Conservation (phyloP, 2,329 filamentous ascomycete genomes). For the Penicillium sp. region DNA sequence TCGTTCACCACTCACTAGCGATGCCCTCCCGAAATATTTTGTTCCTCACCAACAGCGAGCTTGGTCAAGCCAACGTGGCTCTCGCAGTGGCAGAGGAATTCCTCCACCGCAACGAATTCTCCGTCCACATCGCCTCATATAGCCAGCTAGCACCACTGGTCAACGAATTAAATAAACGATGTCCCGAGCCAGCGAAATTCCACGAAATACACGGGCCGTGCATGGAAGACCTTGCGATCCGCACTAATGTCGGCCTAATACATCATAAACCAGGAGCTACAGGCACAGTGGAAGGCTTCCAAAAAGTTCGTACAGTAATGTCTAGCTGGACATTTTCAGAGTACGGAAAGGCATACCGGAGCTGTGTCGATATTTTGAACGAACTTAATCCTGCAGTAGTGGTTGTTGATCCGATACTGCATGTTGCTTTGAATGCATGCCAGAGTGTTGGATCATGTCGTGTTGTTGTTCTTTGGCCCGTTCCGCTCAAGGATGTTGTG, state of each 20-base stretch:
- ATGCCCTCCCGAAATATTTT: slow-evolving; percentile 29
- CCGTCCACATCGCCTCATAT: slow-evolving; percentile 51
- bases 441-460: slow-evolving; percentile 34
- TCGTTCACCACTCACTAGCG: neutral
- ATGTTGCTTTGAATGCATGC: slow-evolving; percentile 47
- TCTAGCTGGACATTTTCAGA: slow-evolving; percentile 41
- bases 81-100: slow-evolving; percentile 47
- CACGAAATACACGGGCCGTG: slow-evolving; percentile 37
- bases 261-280: slow-evolving; percentile 35
- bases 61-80: slow-evolving; percentile 51
- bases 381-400: slow-evolving; percentile 42
- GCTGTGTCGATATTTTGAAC: slow-evolving; percentile 41
- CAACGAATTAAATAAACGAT: slow-evolving; percentile 25
- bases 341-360: slow-evolving; percentile 44
- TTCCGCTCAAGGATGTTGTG: slow-evolving; percentile 46
- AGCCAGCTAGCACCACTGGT: slow-evolving; percentile 35
- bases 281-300: slow-evolving; percentile 36
- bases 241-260: slow-evolving; percentile 26
- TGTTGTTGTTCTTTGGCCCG: slow-evolving; percentile 47
- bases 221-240: slow-evolving; percentile 36
- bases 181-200: slow-evolving; percentile 23
- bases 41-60: slow-evolving; percentile 49
- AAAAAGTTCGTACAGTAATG: slow-evolving; percentile 29
- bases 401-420: slow-evolving; percentile 48
- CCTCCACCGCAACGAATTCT: slow-evolving; percentile 35